phyloP scores from a whole-genome alignment of 139 green algal species.

The Yamagishiella unicocca region DNA sequence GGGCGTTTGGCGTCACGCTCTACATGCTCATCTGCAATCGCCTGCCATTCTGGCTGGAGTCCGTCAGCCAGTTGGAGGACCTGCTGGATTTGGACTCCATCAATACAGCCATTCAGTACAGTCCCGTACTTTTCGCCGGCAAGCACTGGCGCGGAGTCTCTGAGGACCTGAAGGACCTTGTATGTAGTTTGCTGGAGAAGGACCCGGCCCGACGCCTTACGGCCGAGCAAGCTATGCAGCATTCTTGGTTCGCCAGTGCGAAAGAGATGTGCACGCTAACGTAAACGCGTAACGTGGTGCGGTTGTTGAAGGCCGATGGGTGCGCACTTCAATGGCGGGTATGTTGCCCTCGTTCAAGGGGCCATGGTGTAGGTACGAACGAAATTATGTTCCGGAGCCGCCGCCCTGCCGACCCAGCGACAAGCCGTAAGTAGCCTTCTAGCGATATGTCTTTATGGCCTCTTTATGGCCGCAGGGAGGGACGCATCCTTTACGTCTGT shows the following conservation, averaged over 20 bases:
- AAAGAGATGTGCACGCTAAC: conserved; percentile 20
- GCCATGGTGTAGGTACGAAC: too few relatives aligned
- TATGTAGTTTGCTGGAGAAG: conserved; percentile 68
- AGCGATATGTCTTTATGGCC: too few relatives aligned
- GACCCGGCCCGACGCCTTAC: conserved; percentile 75
- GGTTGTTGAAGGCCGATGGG: too few relatives aligned
- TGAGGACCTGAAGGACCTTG: conserved; percentile 49
- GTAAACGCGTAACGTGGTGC: too few relatives aligned
- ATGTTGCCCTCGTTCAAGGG: too few relatives aligned
- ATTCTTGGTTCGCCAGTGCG: conserved; percentile 72
- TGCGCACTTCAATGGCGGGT: too few relatives aligned
- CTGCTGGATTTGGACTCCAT: conserved; percentile 3
- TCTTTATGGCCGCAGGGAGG: too few relatives aligned
- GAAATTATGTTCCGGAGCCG: too few relatives aligned
- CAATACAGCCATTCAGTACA: conserved; percentile 2
- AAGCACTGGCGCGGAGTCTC: conserved; percentile 7
- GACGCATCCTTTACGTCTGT: too few relatives aligned
- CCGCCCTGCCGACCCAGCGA: too few relatives aligned
- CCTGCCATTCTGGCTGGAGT: conserved; percentile 43
- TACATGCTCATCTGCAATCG: conserved; percentile 29
- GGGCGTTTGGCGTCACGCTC: conserved; percentile 33
- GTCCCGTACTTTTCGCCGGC: conserved; percentile 38
- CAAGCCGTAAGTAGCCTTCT: too few relatives aligned
- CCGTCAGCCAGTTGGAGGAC: conserved; percentile 3
- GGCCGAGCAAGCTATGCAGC: conserved; percentile 75